Percentiles rank a stretch among this genome's conserved stretches.
Conservation (phyloP, 805 yeast species). For the Barnettozyma wickerhamii region DNA sequence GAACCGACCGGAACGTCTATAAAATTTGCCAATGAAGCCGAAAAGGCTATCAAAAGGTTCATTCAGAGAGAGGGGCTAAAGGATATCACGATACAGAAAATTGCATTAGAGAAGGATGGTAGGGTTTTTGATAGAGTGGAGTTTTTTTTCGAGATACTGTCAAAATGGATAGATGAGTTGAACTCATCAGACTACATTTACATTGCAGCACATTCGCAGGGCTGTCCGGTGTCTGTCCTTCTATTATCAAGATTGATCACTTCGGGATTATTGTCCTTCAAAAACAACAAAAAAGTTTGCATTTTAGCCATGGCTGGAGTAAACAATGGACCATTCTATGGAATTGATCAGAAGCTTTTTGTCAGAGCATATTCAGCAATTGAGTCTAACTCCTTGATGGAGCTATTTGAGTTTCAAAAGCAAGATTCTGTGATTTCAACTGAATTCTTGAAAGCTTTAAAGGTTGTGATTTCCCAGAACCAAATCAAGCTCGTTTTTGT, state of each 20-base stretch:
- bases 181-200: constrained; percentile 80
- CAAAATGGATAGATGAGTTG: constrained; percentile 53
- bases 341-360: constrained; percentile 77
- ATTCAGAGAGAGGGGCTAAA: constrained; percentile 37
- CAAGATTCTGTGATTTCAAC: constrained; percentile 67
- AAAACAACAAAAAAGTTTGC: constrained; percentile 43
- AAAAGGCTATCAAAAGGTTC: constrained; percentile 67
- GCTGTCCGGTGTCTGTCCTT: constrained; percentile 86
- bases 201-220: constrained; percentile 94
- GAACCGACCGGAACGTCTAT: constrained; percentile 96
- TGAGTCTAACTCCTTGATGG: constrained; percentile 82
- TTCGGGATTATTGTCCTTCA: constrained; percentile 41
- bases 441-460: constrained; percentile 63
- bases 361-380: constrained; percentile 87
- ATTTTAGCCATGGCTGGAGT: constrained; percentile 94
- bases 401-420: constrained; percentile 83
- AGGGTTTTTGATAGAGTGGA: constrained; percentile 82
- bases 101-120: constrained; percentile 93
- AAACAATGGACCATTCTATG: constrained; percentile 90
- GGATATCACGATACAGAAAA: constrained; percentile 65
- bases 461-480: constrained; percentile 50
- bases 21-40: constrained; percentile 89
- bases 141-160: constrained; percentile 67
- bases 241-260: constrained; percentile 70
- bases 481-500: constrained; percentile 78